Percentiles rank a stretch among this genome's conserved stretches.
These are phyloP conservation scores for Austroboletus niveus DNA, from an alignment of 1,284 basidiomycete genomes.

Conservation along the genomic window DNA sequence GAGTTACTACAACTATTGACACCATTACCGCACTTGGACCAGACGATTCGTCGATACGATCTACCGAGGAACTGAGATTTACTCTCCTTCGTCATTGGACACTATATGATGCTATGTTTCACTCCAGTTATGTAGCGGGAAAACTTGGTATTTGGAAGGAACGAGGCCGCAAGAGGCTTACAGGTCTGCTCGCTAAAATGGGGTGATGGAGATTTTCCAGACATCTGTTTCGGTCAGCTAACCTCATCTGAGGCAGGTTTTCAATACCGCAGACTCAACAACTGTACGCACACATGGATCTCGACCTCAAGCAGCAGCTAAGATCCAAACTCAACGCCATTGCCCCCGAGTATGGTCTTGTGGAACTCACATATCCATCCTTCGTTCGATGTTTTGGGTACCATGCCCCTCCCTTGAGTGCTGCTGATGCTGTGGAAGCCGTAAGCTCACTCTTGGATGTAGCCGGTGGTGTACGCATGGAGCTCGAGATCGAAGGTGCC, in stretches of 20 bases:
- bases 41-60: conserved; percentile 80
- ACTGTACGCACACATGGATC: conserved; percentile 93
- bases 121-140: conserved; percentile 93
- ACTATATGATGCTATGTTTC: conserved; percentile 96
- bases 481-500: conserved; percentile 83
- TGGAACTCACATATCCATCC: conserved; percentile 91
- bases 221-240: conserved; percentile 9
- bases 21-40: conserved; percentile 57
- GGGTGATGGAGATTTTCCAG: conserved; percentile 58
- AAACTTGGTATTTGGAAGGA: conserved; percentile 98
- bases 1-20: conserved; percentile 36
- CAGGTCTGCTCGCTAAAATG: conserved; percentile 97
- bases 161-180: conserved; percentile 83
- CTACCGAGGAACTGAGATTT: conserved; percentile 88
- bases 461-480: conserved; percentile 85
- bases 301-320: conserved; percentile 86
- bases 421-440: conserved; percentile 92
- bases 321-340: conserved; percentile 84
- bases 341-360: conserved; percentile 95
- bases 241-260: conserved; percentile 53
- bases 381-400: conserved; percentile 93
- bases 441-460: conserved; percentile 87
- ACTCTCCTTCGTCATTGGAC: conserved; percentile 98
- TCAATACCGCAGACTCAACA: conserved; percentile 94
- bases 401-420: conserved; percentile 81